Percentiles rank a stretch among this genome's conserved stretches.
Conservation (phyloP, 2,329 filamentous ascomycete genomes). For the Paraphoma chrysanthemicola region DNA sequence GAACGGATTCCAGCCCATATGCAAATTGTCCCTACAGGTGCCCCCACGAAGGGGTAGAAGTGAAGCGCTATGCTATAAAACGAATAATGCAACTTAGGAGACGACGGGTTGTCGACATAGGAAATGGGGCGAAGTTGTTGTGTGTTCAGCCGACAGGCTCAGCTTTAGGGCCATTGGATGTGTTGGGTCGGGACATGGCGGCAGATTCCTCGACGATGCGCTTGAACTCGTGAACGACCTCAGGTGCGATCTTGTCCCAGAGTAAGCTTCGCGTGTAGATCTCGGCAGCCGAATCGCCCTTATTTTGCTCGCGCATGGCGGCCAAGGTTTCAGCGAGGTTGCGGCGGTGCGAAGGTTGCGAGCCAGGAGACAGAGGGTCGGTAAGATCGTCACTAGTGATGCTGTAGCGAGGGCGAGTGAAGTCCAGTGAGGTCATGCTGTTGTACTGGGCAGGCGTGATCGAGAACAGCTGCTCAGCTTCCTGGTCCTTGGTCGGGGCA, state of each 20-base stretch:
- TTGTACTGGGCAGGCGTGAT: constrained; percentile 89
- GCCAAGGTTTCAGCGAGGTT: constrained; percentile 83
- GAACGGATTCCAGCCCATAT: constrained; percentile 40
- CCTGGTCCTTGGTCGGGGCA: constrained; percentile 78
- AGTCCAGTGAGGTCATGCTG: constrained; percentile 77
- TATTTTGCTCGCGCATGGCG: constrained; percentile 74
- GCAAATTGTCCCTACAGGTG: constrained; percentile 42
- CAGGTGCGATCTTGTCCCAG: constrained; percentile 91
- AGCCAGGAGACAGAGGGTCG: constrained; percentile 46
- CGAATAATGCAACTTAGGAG: constrained; percentile 35
- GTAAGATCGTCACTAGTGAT: constrained; percentile 56
- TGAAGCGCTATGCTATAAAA: constrained; percentile 43
- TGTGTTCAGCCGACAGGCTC: constrained; percentile 37
- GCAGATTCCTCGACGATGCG: constrained; percentile 84
- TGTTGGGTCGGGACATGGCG: constrained; percentile 43
- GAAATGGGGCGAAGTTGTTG: constrained; percentile 21
- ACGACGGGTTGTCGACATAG: constrained; percentile 24
- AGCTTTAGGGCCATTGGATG: constrained; percentile 40
- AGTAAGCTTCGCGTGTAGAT: constrained; percentile 92
- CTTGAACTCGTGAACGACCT: constrained; percentile 91
- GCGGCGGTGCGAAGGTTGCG: constrained; percentile 65
- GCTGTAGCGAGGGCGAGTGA: constrained; percentile 61
- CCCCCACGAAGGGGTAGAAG: constrained; percentile 32
- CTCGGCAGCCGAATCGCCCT: constrained; percentile 76
- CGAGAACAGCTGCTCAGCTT: constrained; percentile 86